phyloP scores from a whole-genome alignment of 768 basidiomycete genomes.

The Tricholoma matsutake region DNA sequence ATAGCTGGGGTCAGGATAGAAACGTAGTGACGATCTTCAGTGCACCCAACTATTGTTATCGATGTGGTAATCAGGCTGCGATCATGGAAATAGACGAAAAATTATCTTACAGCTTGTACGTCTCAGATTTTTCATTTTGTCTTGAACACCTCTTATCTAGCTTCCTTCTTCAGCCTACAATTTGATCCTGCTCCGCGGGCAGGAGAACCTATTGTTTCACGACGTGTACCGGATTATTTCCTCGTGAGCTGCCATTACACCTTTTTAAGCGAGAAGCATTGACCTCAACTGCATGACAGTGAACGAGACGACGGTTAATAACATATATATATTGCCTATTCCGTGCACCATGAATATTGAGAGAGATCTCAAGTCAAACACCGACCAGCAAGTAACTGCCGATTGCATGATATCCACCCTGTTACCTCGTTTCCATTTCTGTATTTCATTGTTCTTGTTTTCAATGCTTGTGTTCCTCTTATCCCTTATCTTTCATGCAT shows the following conservation, averaged over 20 bases:
- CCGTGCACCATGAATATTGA: constrained; percentile 24
- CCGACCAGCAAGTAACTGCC: constrained; percentile 2
- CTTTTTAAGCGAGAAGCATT: background rate
- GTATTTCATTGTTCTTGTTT: background rate
- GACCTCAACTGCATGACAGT: constrained; percentile 11
- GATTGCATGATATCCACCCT: constrained; percentile 4
- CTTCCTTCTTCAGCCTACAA: constrained; percentile 70
- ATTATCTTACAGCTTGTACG: constrained; percentile 89
- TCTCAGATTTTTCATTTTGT: constrained; percentile 14
- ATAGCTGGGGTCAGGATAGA: constrained; percentile 98
- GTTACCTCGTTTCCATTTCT: background rate
- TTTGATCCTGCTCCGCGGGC: constrained; percentile 99
- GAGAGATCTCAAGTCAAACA: constrained; percentile 16
- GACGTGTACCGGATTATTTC: constrained; percentile 94
- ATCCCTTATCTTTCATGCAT: background rate
- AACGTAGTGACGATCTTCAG: constrained; percentile 99
- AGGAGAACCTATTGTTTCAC: constrained; percentile 96
- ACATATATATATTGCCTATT: constrained; percentile 21
- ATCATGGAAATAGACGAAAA: constrained; percentile 99
- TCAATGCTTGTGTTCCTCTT: background rate
- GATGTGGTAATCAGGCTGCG: constrained; percentile 98
- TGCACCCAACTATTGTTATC: constrained; percentile 99
- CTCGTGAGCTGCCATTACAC: constrained; percentile 51
- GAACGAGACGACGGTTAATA: constrained; percentile 21
- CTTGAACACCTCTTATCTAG: background rate